Evolutionary conservation across 139 green algal genomes (phyloP), one percentile per base, ranked within the genome.

Genomic region (Tetradesmus lagerheimii): DNA sequence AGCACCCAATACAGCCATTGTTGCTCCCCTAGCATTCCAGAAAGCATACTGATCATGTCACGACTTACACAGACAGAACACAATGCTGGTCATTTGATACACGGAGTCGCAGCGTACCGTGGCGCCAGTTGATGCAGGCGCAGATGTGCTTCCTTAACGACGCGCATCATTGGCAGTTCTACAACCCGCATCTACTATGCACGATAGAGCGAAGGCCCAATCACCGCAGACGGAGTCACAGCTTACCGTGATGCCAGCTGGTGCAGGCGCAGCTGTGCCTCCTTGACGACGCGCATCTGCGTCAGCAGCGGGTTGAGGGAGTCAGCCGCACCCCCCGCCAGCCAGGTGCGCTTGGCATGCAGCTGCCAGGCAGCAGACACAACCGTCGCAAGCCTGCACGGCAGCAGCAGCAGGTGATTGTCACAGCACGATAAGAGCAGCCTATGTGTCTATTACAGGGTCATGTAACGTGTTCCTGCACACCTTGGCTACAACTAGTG

Each of bases 321-420:
- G 66, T 71, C 80, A 37, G 57, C 3, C 1, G 34, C 83, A 1
- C 12, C 41, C 0, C 38, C 78, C 4, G 62, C 16, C 80, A 93
- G 74, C 16, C 89, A 71, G 12, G 29, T 47, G n/a, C 85, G 88
- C 41, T 84, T 83, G 34, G 39, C 38, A 35, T 86, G 57, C 75
- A 94, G 86, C 74, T 74, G 35, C 89, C 91, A 91, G 35, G 81
- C 91, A 39, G 91, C 91, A 20, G 66, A 74, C 6, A 89, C 90
- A 79, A 90, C 76, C 37, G 16, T 1, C 20, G 29, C 23, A n/a
- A 93, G 85, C 34, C 88, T 89, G 83, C 18, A 88, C n/a, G n/a
- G 66, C 66, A 76, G 66, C 66, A 37, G 66, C 66, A 76, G 66
- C 66, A 76, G 29, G 0, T 29, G 11, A 16, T 35, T 35, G 11